These are phyloP conservation scores for Aaosphaeria arxii DNA, from an alignment of 2,329 filamentous ascomycete species.

Conservation along the genomic window DNA sequence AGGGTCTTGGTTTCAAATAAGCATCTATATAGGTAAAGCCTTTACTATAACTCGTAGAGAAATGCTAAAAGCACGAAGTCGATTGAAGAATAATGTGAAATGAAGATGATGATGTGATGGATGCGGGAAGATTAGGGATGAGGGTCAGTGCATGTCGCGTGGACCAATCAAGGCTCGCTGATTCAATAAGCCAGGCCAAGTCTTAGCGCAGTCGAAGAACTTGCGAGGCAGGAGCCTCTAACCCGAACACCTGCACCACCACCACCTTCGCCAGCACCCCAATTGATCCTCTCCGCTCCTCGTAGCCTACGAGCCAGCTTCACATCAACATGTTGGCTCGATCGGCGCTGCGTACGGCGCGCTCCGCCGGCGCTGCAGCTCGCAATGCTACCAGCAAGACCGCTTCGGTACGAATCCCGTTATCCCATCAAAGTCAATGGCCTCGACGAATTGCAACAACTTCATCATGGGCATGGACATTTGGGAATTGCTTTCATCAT, in stretches of 20 bases:
- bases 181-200: no score
- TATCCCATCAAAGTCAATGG: constrained; percentile 23
- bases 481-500: constrained; percentile 9
- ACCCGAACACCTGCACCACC: constrained; percentile 7
- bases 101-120: no score
- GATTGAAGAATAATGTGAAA: no score
- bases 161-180: no score
- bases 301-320: constrained; percentile 37
- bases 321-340: constrained; percentile 80
- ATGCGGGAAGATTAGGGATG: no score
- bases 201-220: constrained; percentile 8
- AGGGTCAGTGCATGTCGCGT: no score
- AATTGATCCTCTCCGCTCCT: constrained; percentile 33
- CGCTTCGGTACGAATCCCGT: constrained; percentile 44
- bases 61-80: no score
- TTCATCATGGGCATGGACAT: constrained; percentile 14
- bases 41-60: no score
- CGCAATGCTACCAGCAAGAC: constrained; percentile 51
- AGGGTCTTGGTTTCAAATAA: no score
- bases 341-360: constrained; percentile 84
- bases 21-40: no score
- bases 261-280: constrained; percentile 11
- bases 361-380: constrained; percentile 81
- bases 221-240: constrained; percentile 4
- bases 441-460: constrained; percentile 24